These are phyloP conservation scores for Fusarium albosuccineum DNA, from an alignment of 2,329 filamentous ascomycete genomes.

Conservation along the genomic window DNA sequence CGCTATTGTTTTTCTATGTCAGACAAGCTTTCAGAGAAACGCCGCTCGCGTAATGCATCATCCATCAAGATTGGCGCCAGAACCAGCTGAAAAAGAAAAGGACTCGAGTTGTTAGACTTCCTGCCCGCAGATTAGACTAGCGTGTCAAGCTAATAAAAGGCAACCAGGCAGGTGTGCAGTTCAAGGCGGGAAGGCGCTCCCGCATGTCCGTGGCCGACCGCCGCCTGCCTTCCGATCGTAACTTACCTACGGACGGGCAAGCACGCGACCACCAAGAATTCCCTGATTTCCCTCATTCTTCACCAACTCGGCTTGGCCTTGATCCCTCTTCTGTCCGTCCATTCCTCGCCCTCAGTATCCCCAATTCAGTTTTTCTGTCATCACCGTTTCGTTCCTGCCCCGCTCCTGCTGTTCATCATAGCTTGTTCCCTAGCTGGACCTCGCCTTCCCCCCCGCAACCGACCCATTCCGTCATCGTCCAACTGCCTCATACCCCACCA, in stretches of 20 bases:
- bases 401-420: background rate
- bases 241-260: background rate
- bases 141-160: background rate
- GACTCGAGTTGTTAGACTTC: no score
- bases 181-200: slow-evolving; percentile 16
- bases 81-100: no score
- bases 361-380: background rate
- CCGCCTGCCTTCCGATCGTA: slow-evolving; percentile 14
- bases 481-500: slow-evolving; percentile 36
- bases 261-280: slow-evolving; percentile 32
- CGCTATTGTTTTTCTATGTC: background rate
- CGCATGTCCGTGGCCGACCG: slow-evolving; percentile 17
- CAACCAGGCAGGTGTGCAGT: no score
- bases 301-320: background rate
- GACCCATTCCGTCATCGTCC: slow-evolving; percentile 39
- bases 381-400: no score
- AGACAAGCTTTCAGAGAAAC: background rate
- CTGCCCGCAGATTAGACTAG: background rate
- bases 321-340: background rate
- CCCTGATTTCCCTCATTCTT: slow-evolving; percentile 11
- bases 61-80: background rate
- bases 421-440: slow-evolving; percentile 1
- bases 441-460: slow-evolving; percentile 10
- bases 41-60: background rate
- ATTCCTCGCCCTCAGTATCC: background rate